phyloP scores from a whole-genome alignment of 2,329 filamentous ascomycete species.

The Arthrobotrys pseudoclavata region DNA sequence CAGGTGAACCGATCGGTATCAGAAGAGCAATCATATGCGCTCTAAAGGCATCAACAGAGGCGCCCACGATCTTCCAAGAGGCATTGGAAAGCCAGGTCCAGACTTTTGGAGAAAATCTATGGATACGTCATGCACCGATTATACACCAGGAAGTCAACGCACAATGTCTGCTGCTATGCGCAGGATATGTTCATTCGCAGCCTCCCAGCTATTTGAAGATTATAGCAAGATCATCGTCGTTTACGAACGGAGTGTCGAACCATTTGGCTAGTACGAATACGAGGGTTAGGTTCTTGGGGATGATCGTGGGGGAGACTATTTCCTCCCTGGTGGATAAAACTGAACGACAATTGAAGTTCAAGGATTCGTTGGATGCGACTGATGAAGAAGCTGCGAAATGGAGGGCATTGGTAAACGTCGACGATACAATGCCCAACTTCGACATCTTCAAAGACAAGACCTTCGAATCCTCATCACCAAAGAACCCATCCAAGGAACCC shows the following conservation, averaged over 20 bases:
- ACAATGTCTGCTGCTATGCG: constrained; percentile 81
- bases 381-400: constrained; percentile 82
- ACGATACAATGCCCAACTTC: constrained; percentile 71
- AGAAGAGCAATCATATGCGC: constrained; percentile 76
- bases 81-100: constrained; percentile 44
- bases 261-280: constrained; percentile 82
- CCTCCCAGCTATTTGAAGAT: constrained; percentile 77
- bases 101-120: constrained; percentile 84
- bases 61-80: constrained; percentile 45
- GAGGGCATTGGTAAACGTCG: constrained; percentile 74
- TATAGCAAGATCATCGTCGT: constrained; percentile 78
- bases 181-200: constrained; percentile 79
- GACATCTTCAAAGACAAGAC: constrained; percentile 39
- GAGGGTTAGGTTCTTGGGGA: constrained; percentile 84
- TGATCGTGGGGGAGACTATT: constrained; percentile 83
- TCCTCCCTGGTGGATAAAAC: constrained; percentile 73
- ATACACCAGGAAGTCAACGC: constrained; percentile 89
- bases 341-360: constrained; percentile 80
- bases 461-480: constrained; percentile 1
- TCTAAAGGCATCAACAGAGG: constrained; percentile 70
- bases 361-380: constrained; percentile 83
- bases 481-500: constrained; percentile 64
- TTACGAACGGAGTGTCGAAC: constrained; percentile 86
- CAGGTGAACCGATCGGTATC: constrained; percentile 75
- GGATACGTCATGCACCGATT: constrained; percentile 86